Percentiles rank a stretch among this genome's conserved stretches.
Conservation (phyloP, 2,329 filamentous ascomycete genomes). For the Ophiostoma montium region DNA sequence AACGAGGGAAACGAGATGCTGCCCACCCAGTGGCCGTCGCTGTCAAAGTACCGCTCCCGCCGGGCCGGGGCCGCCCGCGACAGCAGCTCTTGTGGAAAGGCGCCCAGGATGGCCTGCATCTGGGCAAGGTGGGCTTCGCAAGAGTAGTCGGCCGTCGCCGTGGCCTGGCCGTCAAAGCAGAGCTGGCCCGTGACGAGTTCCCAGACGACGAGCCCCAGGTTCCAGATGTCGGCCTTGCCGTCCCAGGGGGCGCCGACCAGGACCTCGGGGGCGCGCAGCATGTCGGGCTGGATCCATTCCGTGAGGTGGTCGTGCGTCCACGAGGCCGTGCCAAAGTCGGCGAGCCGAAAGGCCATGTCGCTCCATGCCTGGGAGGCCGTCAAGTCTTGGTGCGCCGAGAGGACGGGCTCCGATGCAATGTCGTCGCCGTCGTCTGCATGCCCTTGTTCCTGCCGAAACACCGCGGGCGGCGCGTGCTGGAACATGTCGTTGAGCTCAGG, state of each 20-base stretch:
- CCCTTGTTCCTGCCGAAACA: not conserved
- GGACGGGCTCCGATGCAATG: conserved; percentile 1
- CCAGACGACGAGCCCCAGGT: conserved; percentile 3
- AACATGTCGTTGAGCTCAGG: conserved; percentile 3
- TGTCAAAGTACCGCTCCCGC: not conserved
- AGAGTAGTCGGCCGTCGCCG: conserved; percentile 4
- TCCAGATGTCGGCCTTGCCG: conserved; percentile 4
- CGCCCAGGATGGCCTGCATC: conserved; percentile 5
- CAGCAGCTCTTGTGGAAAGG: not conserved
- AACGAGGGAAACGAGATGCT: conserved; percentile 1
- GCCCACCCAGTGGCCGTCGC: not conserved
- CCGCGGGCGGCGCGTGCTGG: not conserved
- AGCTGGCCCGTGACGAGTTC: conserved; percentile 3
- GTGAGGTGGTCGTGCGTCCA: not conserved
- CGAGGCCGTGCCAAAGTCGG: conserved; percentile 4
- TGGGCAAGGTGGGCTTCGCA: conserved; percentile 2
- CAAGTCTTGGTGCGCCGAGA: not conserved
- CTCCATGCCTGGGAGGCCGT: not conserved
- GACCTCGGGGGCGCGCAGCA: conserved; percentile 4
- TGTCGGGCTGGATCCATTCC: conserved; percentile 7
- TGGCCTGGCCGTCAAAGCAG: conserved; percentile 5
- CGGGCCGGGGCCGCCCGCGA: not conserved
- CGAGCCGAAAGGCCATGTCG: not conserved
- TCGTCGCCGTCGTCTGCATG: not conserved
- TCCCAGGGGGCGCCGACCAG: conserved; percentile 2